Base-by-base conservation (phyloP, 148 eudicot genomes). In the Rhododendron williamsianum region DNA sequence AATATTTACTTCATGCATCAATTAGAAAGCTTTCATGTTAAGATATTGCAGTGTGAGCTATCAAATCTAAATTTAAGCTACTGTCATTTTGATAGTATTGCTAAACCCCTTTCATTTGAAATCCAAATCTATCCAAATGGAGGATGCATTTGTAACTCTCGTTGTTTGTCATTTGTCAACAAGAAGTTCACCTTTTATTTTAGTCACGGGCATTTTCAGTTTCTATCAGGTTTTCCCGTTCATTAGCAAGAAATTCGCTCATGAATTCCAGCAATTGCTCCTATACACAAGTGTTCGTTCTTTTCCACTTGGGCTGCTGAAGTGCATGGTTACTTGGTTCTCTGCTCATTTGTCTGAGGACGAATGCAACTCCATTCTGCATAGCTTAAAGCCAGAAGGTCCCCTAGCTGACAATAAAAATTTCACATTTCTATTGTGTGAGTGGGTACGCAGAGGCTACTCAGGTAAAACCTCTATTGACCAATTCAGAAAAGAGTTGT, bases 241-340 rank as follows among this genome's bases (percentile, higher is more conserved):
- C 72, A 91, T 96, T 77, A 76, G 82, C 87, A 85, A 85, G 85
- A 94, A 87, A 25, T 94, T 92, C 86, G 88, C 89, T 86, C 84
- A 85, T 82, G 91, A 90, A 87, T 88, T 90, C 89, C 95, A 92
- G 86, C 91, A 88, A 78, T 87, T 92, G 91, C 82, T 94, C 81
- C 72, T 93, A 76, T 88, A 92, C 88, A 86, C 84, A 81, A 87
- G 93, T 88, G 90, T 96, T 72, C 90, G 84, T 48, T 87, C 88
- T 92, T 87, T 96, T 87, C 98, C 98, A 30, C 95, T 96, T 87
- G 98, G 98, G 83, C 87, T 96, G 83, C 91, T 96, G 38, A 96
- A 91, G 90, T 93, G 93, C 85, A 91, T 89, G 77, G 86, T 89
- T 71, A 88, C 92, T 78, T 96, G 97, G 96, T 94, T 96, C 88